Base-by-base conservation (phyloP, 1,284 basidiomycete genomes). In the Fomitopsis schrenkii region DNA sequence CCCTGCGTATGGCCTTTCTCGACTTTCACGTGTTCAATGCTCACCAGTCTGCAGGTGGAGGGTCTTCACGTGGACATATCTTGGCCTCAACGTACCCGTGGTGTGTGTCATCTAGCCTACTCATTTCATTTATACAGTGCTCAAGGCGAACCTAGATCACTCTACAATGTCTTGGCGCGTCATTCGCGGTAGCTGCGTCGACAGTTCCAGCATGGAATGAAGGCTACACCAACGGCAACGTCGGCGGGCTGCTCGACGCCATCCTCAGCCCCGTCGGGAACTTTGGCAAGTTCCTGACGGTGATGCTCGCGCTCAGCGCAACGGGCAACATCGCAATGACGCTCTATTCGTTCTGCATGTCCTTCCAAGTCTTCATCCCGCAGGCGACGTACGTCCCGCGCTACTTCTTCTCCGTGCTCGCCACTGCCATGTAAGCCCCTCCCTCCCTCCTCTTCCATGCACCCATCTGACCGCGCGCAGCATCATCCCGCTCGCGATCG, bases 211-310 rank as follows among this genome's bases (percentile, higher is more conserved):
- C 75, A 1, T 97, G 94, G 94, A 78, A 78, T 5, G 75, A 75
- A 2, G 87, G 81, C 0, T 90, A 91, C 62, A 79, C 76, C 0
- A 74, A 80, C 4, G 83, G 81, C 7, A 87, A 91, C 60, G 82
- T 87, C 54, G 93, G 86, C 17, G 90, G 91, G 3, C 82, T 97
- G 9, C 73, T 97, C 14, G 83, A 85, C 62, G 85, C 90, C 2
- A 88, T 96, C 80, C 80, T 94, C 1, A 77, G 77, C 7, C 89
- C 90, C 1, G 79, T 79, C 0, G 84, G 84, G 28, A 85, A 87
- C 42, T 95, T 95, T 70, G 92, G 93, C 2, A 90, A 92, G 70
- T 94, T 97, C 77, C 79, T 97, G 59, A 92, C 91, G 14, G 91
- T 96, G n/a, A 76, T 91, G 57, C 79, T 95, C 60, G 89, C 88